Base-by-base conservation (phyloP, 2,329 filamentous ascomycete species). In the Arthroderma sp. region DNA sequence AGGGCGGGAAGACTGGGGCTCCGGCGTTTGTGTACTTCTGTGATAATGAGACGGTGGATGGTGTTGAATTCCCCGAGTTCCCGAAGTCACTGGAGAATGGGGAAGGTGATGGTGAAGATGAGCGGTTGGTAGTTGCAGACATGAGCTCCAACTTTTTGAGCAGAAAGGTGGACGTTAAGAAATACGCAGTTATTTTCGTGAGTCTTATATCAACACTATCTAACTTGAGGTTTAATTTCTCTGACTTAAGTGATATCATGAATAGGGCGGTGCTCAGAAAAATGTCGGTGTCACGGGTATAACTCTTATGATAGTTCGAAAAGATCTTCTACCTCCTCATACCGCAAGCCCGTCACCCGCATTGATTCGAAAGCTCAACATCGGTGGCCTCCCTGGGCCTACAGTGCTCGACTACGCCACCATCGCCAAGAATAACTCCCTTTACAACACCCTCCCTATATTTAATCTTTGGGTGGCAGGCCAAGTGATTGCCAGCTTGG, bases 91-190 rank as follows among this genome's bases (percentile, higher is more conserved):
- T 93, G 27, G 74, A 76, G 40, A 43, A 43, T 30, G 52, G 50
- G 65, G 65, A 65, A 3, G 64, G 64, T 5, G 64, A 70, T 1
- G 74, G 79, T 41, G 78, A 79, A 6, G 74, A 80, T 42, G 77
- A 78, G 30, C 79, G 80, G 1, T 75, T 94, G 48, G 82, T 96
- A 4, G 82, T 94, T 4, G 86, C 85, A 15, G 89, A 96, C 64
- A 94, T 96, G 84, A 83, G 77, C 39, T 94, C 86, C 48, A 96
- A 95, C 64, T 94, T 96, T 59, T 78, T 96, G 42, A 86, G 85
- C 39, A 73, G 86, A 37, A 75, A 73, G 50, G 75, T 95, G 27
- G 81, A 88, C 31, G 75, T 93, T 40, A 72, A 70, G 53, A 88
- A 91, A 59, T 94, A 82, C 65, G 82, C 81, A 1, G 70, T 82